Conservation (phyloP, 208 protist species). For the Leishmania gerbilli region DNA sequence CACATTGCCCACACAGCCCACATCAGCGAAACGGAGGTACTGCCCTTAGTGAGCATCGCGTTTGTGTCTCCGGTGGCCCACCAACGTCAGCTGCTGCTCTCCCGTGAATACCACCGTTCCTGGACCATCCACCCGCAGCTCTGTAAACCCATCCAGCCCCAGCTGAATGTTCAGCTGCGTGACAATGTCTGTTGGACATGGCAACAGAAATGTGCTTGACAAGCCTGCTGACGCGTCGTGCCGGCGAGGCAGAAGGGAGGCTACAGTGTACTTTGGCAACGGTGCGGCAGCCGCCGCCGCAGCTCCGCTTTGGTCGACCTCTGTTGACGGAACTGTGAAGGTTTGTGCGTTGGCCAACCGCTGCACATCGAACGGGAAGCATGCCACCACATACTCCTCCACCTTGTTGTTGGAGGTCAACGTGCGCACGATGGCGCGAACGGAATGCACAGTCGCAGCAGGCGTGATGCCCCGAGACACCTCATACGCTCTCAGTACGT, state of each 20-base stretch:
- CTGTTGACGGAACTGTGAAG: slow-evolving; percentile 4
- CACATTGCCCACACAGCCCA: neutral
- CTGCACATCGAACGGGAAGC: slow-evolving; percentile 41
- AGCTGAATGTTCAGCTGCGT: slow-evolving; percentile 58
- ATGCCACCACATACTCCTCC: slow-evolving; percentile 59
- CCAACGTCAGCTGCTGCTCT: slow-evolving; percentile 49
- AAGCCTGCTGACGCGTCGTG: neutral
- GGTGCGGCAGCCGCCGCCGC: neutral
- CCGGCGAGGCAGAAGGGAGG: slow-evolving; percentile 7
- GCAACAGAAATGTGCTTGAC: slow-evolving; percentile 19
- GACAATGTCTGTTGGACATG: slow-evolving; percentile 46
- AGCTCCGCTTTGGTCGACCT: neutral
- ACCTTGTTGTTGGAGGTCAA: slow-evolving; percentile 43
- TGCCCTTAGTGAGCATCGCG: neutral
- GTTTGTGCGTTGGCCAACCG: slow-evolving; percentile 20
- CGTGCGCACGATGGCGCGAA: slow-evolving; percentile 52
- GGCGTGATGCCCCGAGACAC: neutral
- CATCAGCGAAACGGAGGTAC: neutral
- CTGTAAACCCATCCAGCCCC: slow-evolving; percentile 74
- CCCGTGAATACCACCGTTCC: slow-evolving; percentile 75
- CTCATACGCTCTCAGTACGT: slow-evolving; percentile 42
- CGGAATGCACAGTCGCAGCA: slow-evolving; percentile 24
- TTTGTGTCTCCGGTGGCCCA: slow-evolving; percentile 4
- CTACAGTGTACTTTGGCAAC: slow-evolving; percentile 2
- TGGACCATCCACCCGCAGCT: slow-evolving; percentile 71